These are phyloP conservation scores for Cicer judaicum DNA, from an alignment of 306 rosid genomes.

Conservation along the genomic window DNA sequence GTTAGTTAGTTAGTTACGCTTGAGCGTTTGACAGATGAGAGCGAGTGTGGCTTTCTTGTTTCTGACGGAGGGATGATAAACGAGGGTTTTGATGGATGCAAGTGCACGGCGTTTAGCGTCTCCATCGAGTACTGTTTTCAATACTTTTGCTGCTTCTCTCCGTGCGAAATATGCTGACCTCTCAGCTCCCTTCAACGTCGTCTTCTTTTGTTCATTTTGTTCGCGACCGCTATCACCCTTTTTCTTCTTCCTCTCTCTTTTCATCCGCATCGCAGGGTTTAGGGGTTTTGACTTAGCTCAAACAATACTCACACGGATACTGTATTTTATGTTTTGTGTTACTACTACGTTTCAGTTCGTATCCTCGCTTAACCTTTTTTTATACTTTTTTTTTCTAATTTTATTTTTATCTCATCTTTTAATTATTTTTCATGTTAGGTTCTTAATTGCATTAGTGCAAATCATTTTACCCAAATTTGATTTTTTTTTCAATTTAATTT, in stretches of 20 bases:
- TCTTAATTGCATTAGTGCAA: no score
- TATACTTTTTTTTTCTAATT: no score
- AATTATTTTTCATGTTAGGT: no score
- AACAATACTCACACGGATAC: neutral
- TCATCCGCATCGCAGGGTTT: slow-evolving; percentile 35
- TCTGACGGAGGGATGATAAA: slow-evolving; percentile 75
- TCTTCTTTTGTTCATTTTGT: slow-evolving; percentile 28
- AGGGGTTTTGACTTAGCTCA: slow-evolving; percentile 24
- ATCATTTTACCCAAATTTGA: no score
- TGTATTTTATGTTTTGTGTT: no score
- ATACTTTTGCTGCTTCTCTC: slow-evolving; percentile 85
- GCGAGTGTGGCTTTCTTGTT: slow-evolving; percentile 92
- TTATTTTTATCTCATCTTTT: no score
- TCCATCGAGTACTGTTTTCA: slow-evolving; percentile 73
- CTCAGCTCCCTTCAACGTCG: slow-evolving; percentile 56
- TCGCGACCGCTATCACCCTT: neutral
- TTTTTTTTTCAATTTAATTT: no score
- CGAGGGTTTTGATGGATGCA: slow-evolving; percentile 87
- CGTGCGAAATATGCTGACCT: slow-evolving; percentile 82
- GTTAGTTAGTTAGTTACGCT: slow-evolving; percentile 79
- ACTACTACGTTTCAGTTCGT: no score
- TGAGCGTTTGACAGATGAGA: slow-evolving; percentile 84
- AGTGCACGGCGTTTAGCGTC: slow-evolving; percentile 82
- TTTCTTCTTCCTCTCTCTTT: slow-evolving; percentile 22
- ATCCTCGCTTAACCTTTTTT: no score